Conservation (phyloP, 2,329 filamentous ascomycete genomes). For the Ceratocystis colombiana region DNA sequence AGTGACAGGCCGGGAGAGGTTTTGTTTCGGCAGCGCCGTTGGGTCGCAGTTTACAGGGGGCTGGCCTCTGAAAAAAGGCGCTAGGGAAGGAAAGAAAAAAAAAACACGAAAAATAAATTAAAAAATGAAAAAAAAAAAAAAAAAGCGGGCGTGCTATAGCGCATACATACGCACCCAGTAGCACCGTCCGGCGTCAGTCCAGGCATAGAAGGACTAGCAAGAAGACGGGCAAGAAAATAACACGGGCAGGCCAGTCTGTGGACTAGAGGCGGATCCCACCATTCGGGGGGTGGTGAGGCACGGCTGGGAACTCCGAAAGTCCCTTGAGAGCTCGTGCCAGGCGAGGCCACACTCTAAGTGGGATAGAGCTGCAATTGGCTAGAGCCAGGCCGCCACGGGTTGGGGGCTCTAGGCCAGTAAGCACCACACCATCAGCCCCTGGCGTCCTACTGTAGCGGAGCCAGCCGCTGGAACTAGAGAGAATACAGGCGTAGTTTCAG, state of each 20-base stretch:
- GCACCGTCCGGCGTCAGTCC: background rate
- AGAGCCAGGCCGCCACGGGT: background rate
- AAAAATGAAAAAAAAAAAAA: background rate
- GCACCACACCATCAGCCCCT: background rate
- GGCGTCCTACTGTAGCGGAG: background rate
- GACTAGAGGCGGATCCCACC: background rate
- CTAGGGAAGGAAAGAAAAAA: background rate
- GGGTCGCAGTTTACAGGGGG: background rate
- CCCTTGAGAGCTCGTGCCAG: background rate
- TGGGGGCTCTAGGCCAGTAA: background rate
- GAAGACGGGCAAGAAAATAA: background rate
- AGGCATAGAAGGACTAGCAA: background rate
- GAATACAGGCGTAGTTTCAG: background rate
- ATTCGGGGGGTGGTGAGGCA: background rate
- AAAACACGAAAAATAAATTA: too few relatives aligned
- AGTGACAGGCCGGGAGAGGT: background rate
- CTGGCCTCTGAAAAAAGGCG: background rate
- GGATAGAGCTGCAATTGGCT: background rate
- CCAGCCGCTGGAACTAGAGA: background rate
- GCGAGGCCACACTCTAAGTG: background rate
- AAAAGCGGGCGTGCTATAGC: background rate
- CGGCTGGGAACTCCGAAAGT: conserved; percentile 9
- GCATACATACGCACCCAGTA: background rate
- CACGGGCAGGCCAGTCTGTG: background rate
- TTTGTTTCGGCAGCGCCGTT: background rate